Base-by-base conservation (phyloP, 2,329 filamentous ascomycete species). In the Aspergillus pseudoviridinutans region DNA sequence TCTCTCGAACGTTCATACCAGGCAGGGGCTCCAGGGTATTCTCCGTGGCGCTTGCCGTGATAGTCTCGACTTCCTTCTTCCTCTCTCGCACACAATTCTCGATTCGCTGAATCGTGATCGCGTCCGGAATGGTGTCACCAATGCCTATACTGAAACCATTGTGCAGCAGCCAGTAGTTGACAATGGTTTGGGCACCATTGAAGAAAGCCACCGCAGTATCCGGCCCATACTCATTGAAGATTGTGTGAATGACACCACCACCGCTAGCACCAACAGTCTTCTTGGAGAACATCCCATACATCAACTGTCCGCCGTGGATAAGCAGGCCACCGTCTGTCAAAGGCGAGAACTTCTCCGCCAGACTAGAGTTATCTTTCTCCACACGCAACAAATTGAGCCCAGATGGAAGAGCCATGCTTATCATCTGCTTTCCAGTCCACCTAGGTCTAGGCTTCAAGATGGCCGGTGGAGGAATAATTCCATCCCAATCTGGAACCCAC, bases 401-500 rank as follows among this genome's bases (percentile, higher is more conserved):
- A 55, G 86, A 81, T 17, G 94, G 93, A 63, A 99, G 89, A 57
- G 94, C 86, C 86, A 97, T 86, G 76, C 92, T 97, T 71, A 96
- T 87, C 64, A 99, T 88, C 78, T 99, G 94, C 78, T 99, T 99
- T 67, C 94, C 94, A 53, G 93, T 97, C 94, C 94, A 99, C 65
- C 92, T 87, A 46, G 94, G 92, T 54, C 87, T 83, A 9, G 94
- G 94, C 77, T 96, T 97, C 63, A 96, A 70, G 62, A 99, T 96
- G n/a, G 93, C 92, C 14, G 94, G 94, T 38, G 88, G 86, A 5
- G 94, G 94, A 66, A 99, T 91, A 51, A 95, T 84, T 49, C 95
- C 95, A 76, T 99, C 92, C 95, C 95, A 99, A 56, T 92, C 88
- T 22, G 94, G 94, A 54, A 99, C 92, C 93, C 93, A 99, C 64